Conservation (phyloP, 2,329 filamentous ascomycete genomes). For the Blastomyces gilchristii region DNA sequence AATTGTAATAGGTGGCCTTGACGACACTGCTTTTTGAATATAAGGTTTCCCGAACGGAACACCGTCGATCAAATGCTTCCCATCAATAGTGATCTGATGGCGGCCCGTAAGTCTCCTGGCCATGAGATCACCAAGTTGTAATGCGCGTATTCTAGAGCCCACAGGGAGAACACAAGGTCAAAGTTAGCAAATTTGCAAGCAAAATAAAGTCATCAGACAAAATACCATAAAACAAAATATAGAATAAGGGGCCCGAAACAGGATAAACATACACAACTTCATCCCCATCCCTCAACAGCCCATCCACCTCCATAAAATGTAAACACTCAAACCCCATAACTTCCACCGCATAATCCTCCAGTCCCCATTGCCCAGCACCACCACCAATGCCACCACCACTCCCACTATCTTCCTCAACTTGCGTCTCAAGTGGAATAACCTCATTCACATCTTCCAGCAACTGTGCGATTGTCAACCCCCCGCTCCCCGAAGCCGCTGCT, state of each 20-base stretch:
- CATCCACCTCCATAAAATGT: constrained; percentile 65
- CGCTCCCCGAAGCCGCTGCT: constrained; percentile 25
- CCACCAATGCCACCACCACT: constrained; percentile 14
- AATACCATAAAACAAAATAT: not conserved
- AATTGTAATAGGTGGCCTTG: constrained; percentile 58
- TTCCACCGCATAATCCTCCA: constrained; percentile 84
- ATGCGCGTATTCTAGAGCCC: constrained; percentile 58
- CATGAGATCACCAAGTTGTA: constrained; percentile 64
- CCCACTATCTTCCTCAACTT: constrained; percentile 26
- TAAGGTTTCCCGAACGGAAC: constrained; percentile 70
- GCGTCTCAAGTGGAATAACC: constrained; percentile 68
- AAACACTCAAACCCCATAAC: constrained; percentile 76
- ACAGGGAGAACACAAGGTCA: not conserved
- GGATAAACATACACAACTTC: constrained; percentile 69
- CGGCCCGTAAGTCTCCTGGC: constrained; percentile 64
- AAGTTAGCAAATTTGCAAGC: constrained; percentile 3
- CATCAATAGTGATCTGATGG: constrained; percentile 67
- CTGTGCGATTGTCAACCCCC: constrained; percentile 60
- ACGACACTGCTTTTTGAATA: constrained; percentile 45
- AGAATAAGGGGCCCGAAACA: constrained; percentile 15
- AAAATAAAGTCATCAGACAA: constrained; percentile 5
- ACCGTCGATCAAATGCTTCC: constrained; percentile 74
- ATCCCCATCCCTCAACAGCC: constrained; percentile 70
- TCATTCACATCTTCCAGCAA: constrained; percentile 71
- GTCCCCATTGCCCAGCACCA: constrained; percentile 52